Percentiles rank a stretch among this genome's conserved stretches.
phyloP scores from a whole-genome alignment of 106 monocot genomes.

The Hemerocallis citrina region DNA sequence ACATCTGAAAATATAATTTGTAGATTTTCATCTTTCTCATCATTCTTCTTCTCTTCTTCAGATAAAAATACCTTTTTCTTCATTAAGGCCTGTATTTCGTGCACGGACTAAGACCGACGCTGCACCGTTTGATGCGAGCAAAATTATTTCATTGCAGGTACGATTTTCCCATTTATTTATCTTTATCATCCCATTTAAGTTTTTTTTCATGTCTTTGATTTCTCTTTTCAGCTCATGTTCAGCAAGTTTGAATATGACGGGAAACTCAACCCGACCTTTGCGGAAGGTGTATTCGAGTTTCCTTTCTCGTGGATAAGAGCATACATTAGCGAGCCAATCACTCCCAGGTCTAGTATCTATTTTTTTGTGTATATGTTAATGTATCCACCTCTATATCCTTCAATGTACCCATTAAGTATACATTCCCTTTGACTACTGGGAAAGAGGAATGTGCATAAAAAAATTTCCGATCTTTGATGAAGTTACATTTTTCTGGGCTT shows the following conservation, averaged over 20 bases:
- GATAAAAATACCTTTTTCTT: conserved; percentile 83
- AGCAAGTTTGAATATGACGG: conserved; percentile 99
- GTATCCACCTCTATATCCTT: no score
- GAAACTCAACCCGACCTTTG: conserved; percentile 86
- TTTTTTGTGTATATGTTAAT: conserved; percentile 8
- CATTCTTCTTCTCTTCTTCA: conserved; percentile 18
- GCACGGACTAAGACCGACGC: conserved; percentile 76
- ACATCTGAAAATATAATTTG: background rate
- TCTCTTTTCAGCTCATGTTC: conserved; percentile 76
- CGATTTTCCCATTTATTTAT: background rate
- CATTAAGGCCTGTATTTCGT: conserved; percentile 73
- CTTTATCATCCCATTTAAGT: background rate
- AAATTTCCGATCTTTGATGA: no score
- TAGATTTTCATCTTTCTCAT: background rate
- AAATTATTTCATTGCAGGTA: conserved; percentile 68
- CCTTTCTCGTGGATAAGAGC: conserved; percentile 78
- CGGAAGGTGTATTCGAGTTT: conserved; percentile 82
- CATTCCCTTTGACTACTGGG: no score
- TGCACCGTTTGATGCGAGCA: conserved; percentile 74
- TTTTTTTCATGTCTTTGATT: conserved; percentile 2
- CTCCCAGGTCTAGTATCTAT: no score
- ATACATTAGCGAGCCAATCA: conserved; percentile 77
- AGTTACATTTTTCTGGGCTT: background rate
- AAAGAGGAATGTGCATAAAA: no score
- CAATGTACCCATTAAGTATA: no score